These are phyloP conservation scores for Heliamphora pulchella DNA, from an alignment of 179 eudicot species.

Conservation along the genomic window DNA sequence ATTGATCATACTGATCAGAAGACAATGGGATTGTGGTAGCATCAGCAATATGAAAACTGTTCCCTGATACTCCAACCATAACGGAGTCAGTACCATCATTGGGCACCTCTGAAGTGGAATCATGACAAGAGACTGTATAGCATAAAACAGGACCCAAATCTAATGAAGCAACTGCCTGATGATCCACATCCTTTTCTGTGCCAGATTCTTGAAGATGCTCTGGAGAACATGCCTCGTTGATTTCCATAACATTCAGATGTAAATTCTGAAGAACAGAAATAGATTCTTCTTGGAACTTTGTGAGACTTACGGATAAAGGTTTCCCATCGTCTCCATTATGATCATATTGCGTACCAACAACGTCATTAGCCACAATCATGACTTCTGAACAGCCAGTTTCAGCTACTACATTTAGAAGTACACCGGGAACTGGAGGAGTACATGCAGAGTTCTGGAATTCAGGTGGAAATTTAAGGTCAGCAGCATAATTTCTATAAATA, in stretches of 20 bases:
- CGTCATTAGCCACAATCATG: conserved; percentile 14
- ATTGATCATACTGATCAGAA: conserved; percentile 19
- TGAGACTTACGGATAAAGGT: conserved; percentile 15
- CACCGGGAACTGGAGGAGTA: conserved; percentile 15
- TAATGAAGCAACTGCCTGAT: conserved; percentile 24
- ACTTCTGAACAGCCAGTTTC: conserved; percentile 16
- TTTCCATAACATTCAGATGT: conserved; percentile 24
- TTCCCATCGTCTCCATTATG: conserved; percentile 13
- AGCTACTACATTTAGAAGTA: conserved; percentile 18
- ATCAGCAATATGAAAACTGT: not conserved
- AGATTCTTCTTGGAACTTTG: conserved; percentile 23
- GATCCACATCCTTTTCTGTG: conserved; percentile 18
- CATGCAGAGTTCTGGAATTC: conserved; percentile 18
- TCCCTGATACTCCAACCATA: conserved; percentile 19
- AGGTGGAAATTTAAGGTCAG: conserved; percentile 13
- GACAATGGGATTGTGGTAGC: conserved; percentile 18
- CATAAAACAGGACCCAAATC: conserved; percentile 18
- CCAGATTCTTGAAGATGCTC: conserved; percentile 20
- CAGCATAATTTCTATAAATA: conserved; percentile 18
- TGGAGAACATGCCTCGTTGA: conserved; percentile 12
- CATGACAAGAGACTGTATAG: conserved; percentile 19
- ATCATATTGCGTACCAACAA: conserved; percentile 12
- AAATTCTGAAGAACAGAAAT: conserved; percentile 21
- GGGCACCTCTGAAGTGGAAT: conserved; percentile 22
- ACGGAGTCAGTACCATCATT: conserved; percentile 20